These are phyloP conservation scores for Geosmithia putterillii DNA, from an alignment of 2,329 filamentous ascomycete species.

Conservation along the genomic window DNA sequence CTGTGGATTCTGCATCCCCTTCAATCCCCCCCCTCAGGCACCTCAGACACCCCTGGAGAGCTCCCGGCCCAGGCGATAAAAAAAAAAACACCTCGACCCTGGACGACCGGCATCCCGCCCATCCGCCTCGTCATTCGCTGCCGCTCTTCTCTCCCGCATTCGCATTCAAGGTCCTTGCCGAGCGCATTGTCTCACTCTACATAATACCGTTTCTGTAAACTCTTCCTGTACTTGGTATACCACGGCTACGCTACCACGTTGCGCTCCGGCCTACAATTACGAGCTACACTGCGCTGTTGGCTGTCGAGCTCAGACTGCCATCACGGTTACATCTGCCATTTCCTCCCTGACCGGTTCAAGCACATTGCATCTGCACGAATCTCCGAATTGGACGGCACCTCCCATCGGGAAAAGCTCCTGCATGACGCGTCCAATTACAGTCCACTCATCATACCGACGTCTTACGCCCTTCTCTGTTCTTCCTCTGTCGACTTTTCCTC, in stretches of 20 bases:
- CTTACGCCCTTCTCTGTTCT: background rate
- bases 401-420: background rate
- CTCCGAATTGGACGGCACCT: background rate
- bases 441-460: background rate
- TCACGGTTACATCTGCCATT: background rate
- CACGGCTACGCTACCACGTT: background rate
- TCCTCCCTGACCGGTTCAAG: background rate
- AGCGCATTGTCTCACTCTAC: background rate
- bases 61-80: background rate
- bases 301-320: background rate
- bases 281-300: background rate
- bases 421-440: constrained; percentile 1
- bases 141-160: background rate
- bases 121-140: background rate
- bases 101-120: background rate
- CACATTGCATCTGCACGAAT: background rate
- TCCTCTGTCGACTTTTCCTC: background rate
- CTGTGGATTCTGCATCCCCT: background rate
- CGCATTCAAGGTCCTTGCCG: background rate
- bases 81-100: background rate
- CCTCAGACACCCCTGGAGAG: background rate
- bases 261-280: background rate
- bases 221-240: background rate
- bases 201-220: background rate
- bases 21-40: background rate